phyloP scores from a whole-genome alignment of 192 early-diverging fungal genomes.

The Mortierella antarctica region DNA sequence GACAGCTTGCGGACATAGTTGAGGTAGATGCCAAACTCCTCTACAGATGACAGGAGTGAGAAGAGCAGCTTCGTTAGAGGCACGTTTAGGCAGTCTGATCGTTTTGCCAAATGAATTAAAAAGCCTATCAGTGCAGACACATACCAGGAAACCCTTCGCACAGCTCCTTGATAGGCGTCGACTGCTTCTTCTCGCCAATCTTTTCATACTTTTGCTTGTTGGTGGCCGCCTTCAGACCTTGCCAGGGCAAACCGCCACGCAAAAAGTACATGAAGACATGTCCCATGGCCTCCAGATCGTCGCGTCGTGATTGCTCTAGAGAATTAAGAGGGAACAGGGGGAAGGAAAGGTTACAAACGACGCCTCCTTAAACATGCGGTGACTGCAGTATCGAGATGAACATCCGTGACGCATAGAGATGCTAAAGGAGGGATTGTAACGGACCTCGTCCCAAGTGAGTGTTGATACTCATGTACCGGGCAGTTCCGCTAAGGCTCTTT shows the following conservation, averaged over 20 bases:
- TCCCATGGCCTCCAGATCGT: conserved; percentile 96
- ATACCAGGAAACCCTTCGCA: conserved; percentile 89
- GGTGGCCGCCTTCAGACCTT: conserved; percentile 96
- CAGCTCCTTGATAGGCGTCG: conserved; percentile 87
- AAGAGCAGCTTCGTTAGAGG: neutral
- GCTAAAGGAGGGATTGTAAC: neutral
- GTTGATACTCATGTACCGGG: conserved; percentile 98
- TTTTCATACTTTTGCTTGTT: conserved; percentile 99
- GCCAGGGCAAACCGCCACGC: conserved; percentile 94
- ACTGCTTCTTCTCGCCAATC: conserved; percentile 99
- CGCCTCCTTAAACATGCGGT: neutral
- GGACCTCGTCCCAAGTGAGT: conserved; percentile 94
- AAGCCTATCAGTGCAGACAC: neutral
- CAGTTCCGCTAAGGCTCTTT: conserved; percentile 94
- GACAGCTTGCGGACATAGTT: conserved; percentile 90
- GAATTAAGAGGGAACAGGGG: conserved; percentile 2
- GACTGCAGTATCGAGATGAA: neutral
- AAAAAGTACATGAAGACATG: conserved; percentile 99
- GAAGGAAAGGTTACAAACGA: conserved; percentile 1
- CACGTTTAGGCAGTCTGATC: neutral
- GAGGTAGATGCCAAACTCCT: conserved; percentile 92
- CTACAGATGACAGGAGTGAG: conserved; percentile 35
- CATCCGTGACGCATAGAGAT: neutral
- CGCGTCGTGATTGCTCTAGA: conserved; percentile 95
- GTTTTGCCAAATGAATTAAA: neutral